A percentile compares a stretch with the other conserved stretches of the same genome.
Evolutionary conservation across 1,284 basidiomycete species (phyloP).

Genomic region (Trichosporon inkin): DNA sequence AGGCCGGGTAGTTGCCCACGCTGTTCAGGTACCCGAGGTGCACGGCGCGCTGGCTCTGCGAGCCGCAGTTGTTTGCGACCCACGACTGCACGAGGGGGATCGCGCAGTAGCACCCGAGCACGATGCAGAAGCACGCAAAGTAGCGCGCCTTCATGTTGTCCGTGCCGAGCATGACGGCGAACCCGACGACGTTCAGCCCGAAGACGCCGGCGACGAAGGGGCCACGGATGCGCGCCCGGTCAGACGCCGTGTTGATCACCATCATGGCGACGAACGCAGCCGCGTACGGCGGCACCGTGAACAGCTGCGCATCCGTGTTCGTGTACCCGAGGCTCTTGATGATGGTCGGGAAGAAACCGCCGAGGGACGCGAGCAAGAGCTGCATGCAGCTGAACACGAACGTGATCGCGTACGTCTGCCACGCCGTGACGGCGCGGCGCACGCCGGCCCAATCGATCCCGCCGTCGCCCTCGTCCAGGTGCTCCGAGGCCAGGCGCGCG

Average conservation of each 20-base stretch:
- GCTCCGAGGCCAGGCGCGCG: conserved; percentile 57
- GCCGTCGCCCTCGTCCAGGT: conserved; percentile 57
- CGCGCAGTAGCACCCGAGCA: background rate
- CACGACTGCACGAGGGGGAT: background rate
- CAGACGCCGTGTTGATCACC: conserved; percentile 61
- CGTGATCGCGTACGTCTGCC: conserved; percentile 51
- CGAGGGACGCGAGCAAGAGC: conserved; percentile 59
- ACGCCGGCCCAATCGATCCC: conserved; percentile 39
- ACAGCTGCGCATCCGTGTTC: conserved; percentile 53
- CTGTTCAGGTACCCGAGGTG: conserved; percentile 47
- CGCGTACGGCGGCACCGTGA: conserved; percentile 33
- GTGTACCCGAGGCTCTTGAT: conserved; percentile 58
- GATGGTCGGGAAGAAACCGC: conserved; percentile 78
- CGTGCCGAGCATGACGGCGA: conserved; percentile 41
- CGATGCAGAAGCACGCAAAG: conserved; percentile 39
- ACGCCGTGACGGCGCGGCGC: conserved; percentile 60
- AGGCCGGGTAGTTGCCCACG: conserved; percentile 1
- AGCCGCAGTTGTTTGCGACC: conserved; percentile 16
- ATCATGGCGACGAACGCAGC: conserved; percentile 49
- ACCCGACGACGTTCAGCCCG: conserved; percentile 35
- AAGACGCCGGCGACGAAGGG: conserved; percentile 40
- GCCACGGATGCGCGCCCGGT: conserved; percentile 65
- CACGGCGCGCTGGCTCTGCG: conserved; percentile 49
- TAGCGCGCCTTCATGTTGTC: conserved; percentile 41
- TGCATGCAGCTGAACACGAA: conserved; percentile 57